Evolutionary conservation across 2,329 filamentous ascomycete genomes (phyloP).

Genomic region (Cryphonectria nitschkei): DNA sequence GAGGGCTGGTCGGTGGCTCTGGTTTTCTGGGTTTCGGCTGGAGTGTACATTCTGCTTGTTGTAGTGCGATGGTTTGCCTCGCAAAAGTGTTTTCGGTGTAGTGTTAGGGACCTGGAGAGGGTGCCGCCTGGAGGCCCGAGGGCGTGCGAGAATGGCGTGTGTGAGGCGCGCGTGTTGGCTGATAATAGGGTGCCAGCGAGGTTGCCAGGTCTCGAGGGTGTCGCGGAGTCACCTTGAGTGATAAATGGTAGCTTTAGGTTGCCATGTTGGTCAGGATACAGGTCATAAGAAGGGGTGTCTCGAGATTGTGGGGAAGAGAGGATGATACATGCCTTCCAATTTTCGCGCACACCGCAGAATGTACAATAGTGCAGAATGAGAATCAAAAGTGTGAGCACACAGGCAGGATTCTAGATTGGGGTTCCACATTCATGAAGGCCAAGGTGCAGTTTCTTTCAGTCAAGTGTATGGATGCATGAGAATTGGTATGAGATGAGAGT

Average conservation of each 20-base stretch:
- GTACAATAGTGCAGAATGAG: not conserved
- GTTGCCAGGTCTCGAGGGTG: constrained; percentile 15
- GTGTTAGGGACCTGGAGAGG: not conserved
- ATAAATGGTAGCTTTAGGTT: not conserved
- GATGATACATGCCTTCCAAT: not conserved
- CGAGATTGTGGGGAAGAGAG: not conserved
- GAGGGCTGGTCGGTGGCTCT: constrained; percentile 2
- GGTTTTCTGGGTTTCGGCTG: constrained; percentile 20
- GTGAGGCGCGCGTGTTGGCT: constrained; percentile 18
- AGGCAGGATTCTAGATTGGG: not conserved
- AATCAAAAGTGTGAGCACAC: not conserved
- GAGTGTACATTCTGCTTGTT: constrained; percentile 12
- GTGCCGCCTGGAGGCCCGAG: constrained; percentile 2
- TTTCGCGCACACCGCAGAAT: not conserved
- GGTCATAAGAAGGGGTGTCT: not conserved
- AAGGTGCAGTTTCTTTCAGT: not conserved
- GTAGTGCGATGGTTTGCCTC: constrained; percentile 14
- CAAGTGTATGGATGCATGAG: not conserved
- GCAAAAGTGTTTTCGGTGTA: not conserved
- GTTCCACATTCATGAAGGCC: not conserved
- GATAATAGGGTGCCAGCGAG: constrained; percentile 14
- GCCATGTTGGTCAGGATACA: not conserved
- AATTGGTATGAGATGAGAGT: not conserved
- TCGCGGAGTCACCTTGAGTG: constrained; percentile 7
- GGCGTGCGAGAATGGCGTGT: not conserved